phyloP scores from a whole-genome alignment of 495 filamentous ascomycete species.

The Penicillium paxilli region DNA sequence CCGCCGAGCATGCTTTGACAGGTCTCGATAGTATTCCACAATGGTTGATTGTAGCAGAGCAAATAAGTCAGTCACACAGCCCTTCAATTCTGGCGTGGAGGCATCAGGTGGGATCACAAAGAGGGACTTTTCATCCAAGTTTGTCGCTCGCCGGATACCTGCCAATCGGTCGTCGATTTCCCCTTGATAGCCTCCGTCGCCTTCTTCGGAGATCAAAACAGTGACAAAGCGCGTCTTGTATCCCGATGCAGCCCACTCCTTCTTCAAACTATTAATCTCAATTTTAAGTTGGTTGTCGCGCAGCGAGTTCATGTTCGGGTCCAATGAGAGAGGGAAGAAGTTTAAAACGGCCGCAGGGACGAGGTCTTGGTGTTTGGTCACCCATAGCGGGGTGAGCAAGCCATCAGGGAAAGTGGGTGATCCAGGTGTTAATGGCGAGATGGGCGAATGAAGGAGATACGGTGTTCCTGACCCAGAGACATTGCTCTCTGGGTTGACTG shows the following conservation, averaged over 20 bases:
- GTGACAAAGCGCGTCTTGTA: conserved; percentile 75
- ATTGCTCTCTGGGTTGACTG: conserved; percentile 45
- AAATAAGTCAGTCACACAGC: conserved; percentile 64
- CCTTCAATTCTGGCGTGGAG: conserved; percentile 58
- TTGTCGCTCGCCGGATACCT: conserved; percentile 72
- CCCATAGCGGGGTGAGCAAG: conserved; percentile 76
- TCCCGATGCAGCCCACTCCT: conserved; percentile 61
- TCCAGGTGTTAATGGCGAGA: conserved; percentile 80
- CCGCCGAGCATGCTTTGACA: conserved; percentile 82
- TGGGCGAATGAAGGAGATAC: conserved; percentile 74
- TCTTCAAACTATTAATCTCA: conserved; percentile 76
- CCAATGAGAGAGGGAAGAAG: conserved; percentile 69
- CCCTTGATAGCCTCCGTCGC: conserved; percentile 54
- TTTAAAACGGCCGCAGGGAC: conserved; percentile 79
- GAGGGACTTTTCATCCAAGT: conserved; percentile 74
- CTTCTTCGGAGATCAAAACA: conserved; percentile 70
- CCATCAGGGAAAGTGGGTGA: conserved; percentile 87
- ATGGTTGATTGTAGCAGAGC: conserved; percentile 59
- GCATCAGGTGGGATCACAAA: conserved; percentile 71
- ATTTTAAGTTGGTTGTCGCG: conserved; percentile 86
- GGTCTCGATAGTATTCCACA: conserved; percentile 85
- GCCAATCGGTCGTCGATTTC: conserved; percentile 75
- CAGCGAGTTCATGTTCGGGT: conserved; percentile 66
- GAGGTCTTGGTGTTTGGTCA: conserved; percentile 78
- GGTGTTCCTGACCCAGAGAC: conserved; percentile 39